These are phyloP conservation scores for Eimeria mitis DNA, from an alignment of 169 alveolate genomes.

Conservation along the genomic window DNA sequence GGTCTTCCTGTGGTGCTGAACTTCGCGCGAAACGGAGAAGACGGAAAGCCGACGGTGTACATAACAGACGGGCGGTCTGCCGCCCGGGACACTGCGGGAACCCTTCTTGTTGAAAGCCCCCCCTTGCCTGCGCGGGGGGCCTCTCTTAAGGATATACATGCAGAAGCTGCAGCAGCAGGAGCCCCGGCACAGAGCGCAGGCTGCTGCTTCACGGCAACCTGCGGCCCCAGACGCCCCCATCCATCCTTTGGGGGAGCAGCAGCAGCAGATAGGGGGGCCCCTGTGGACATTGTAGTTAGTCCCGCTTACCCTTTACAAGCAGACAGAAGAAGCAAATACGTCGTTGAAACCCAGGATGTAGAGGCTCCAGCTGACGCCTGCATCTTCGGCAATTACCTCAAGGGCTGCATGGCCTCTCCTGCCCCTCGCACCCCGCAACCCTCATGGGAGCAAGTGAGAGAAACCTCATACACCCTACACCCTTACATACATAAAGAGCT, in stretches of 20 bases:
- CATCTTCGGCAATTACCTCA: neutral
- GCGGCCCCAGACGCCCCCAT: neutral
- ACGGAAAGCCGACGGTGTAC: conserved; percentile 52
- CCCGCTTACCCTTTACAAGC: conserved; percentile 11
- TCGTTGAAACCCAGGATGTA: neutral
- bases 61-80: conserved; percentile 28
- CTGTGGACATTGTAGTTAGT: conserved; percentile 40
- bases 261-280: neutral
- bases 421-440: neutral
- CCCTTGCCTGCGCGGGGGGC: neutral
- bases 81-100: neutral
- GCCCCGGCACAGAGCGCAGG: neutral
- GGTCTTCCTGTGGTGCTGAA: conserved; percentile 30
- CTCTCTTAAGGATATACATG: neutral
- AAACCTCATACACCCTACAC: neutral
- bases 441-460: neutral
- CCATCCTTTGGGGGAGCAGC: neutral
- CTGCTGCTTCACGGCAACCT: conserved; percentile 2
- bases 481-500: neutral
- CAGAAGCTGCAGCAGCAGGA: neutral
- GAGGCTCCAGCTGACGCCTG: conserved; percentile 30
- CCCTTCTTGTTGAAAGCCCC: neutral
- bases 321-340: neutral
- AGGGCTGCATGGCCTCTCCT: neutral
- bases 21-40: conserved; percentile 25